Evolutionary conservation across 225 moss, liverwort and hornwort genomes (phyloP).

Genomic region (Pleurozium schreberi): DNA sequence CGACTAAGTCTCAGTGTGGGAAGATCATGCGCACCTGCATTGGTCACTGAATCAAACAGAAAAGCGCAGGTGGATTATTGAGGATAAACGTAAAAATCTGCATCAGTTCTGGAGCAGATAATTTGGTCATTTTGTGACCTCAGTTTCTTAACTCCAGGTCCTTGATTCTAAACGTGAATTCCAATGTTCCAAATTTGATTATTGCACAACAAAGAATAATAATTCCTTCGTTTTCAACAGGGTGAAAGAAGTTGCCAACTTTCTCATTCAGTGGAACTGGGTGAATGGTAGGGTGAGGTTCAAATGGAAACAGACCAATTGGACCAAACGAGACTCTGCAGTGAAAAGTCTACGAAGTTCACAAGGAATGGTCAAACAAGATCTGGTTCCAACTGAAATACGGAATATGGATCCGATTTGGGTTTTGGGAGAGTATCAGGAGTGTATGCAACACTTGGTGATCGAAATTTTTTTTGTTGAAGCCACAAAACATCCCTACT

Average conservation of each 20-base stretch:
- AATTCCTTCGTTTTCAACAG: background rate
- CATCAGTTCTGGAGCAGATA: no score
- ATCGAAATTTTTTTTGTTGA: background rate
- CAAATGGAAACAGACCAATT: background rate
- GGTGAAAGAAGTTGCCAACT: background rate
- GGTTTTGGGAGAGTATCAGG: background rate
- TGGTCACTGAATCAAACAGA: background rate
- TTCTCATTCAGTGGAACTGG: background rate
- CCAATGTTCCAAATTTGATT: background rate
- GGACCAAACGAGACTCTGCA: background rate
- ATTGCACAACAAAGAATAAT: background rate
- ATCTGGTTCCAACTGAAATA: background rate
- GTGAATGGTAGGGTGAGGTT: background rate
- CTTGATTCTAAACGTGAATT: background rate
- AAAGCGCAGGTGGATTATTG: no score
- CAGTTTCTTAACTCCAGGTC: background rate
- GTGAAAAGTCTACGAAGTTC: no score
- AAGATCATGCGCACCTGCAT: no score
- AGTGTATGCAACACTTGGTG: background rate
- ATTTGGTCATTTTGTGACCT: background rate
- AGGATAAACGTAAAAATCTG: background rate
- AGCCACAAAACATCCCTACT: no score
- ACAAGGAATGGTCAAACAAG: background rate
- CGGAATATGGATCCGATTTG: background rate
- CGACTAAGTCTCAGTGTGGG: no score